Percentiles rank a stretch among this genome's conserved stretches.
These are phyloP conservation scores for Nigrospora sphaerica DNA, from an alignment of 2,329 filamentous ascomycete genomes.

Conservation along the genomic window DNA sequence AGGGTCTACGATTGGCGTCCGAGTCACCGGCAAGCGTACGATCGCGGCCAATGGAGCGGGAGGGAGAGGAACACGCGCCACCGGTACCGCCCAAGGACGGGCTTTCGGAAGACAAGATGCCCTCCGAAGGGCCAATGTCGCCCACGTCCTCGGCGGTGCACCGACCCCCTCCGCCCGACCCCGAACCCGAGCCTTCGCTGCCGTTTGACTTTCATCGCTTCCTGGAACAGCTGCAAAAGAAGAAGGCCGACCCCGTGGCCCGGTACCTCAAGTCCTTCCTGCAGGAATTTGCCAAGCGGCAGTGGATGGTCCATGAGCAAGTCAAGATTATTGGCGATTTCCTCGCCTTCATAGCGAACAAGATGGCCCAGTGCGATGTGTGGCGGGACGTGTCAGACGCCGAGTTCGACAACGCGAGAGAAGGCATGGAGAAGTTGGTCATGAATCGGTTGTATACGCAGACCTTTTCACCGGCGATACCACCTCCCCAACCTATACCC, in stretches of 20 bases:
- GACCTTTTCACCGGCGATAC: conserved; percentile 92
- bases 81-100: conserved; percentile 56
- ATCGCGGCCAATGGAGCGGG: conserved; percentile 25
- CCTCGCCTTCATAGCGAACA: conserved; percentile 91
- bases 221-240: conserved; percentile 88
- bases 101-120: conserved; percentile 33
- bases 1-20: conserved; percentile 32
- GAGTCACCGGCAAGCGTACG: conserved; percentile 29
- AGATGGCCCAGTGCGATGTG: conserved; percentile 95
- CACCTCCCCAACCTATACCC: conserved; percentile 67
- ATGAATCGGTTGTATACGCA: conserved; percentile 97
- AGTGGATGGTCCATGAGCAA: conserved; percentile 99
- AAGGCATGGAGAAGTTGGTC: conserved; percentile 98
- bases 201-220: conserved; percentile 98
- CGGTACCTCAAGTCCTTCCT: conserved; percentile 93
- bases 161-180: conserved; percentile 63
- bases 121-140: conserved; percentile 32
- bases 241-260: conserved; percentile 95
- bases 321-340: conserved; percentile 99
- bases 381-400: conserved; percentile 94
- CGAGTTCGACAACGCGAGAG: conserved; percentile 95
- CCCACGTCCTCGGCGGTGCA: conserved; percentile 43
- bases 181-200: conserved; percentile 72
- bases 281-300: conserved; percentile 89
- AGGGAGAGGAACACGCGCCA: conserved; percentile 40